These are phyloP conservation scores for Aaosphaeria arxii DNA, from an alignment of 2,329 filamentous ascomycete species.

Conservation along the genomic window DNA sequence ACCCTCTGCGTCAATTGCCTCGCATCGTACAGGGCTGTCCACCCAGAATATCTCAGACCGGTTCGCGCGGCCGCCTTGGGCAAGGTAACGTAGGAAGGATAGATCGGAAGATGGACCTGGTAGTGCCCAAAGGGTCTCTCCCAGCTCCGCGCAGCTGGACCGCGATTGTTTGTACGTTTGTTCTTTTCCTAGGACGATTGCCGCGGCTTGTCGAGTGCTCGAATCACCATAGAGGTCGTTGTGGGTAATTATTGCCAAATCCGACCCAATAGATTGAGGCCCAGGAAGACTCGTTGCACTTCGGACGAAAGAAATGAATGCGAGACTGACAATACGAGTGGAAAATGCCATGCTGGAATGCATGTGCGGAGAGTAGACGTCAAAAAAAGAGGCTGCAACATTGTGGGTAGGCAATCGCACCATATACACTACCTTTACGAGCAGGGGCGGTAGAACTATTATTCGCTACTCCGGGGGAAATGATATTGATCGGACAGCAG, in stretches of 20 bases:
- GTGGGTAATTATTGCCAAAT: slow-evolving; percentile 27
- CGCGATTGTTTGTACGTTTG: slow-evolving; percentile 7
- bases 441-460: background rate
- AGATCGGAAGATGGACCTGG: slow-evolving; percentile 7
- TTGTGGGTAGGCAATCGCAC: slow-evolving; percentile 2
- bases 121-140: slow-evolving; percentile 17
- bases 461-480: slow-evolving; percentile 3
- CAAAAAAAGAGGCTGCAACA: slow-evolving; percentile 5
- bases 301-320: slow-evolving; percentile 2
- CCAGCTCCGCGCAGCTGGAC: slow-evolving; percentile 17
- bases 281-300: slow-evolving; percentile 11
- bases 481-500: too few relatives aligned
- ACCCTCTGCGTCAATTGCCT: slow-evolving; percentile 18
- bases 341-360: slow-evolving; percentile 10
- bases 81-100: slow-evolving; percentile 17
- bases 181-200: slow-evolving; percentile 14
- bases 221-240: slow-evolving; percentile 23
- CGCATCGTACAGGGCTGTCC: slow-evolving; percentile 9
- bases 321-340: slow-evolving; percentile 7
- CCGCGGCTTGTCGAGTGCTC: slow-evolving; percentile 16
- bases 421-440: background rate
- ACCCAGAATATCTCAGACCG: slow-evolving; percentile 17
- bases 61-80: slow-evolving; percentile 10
- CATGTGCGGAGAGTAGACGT: background rate
- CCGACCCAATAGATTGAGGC: slow-evolving; percentile 22